Evolutionary conservation across 345 rosid species (phyloP).

Genomic region (Gossypium thurberi): DNA sequence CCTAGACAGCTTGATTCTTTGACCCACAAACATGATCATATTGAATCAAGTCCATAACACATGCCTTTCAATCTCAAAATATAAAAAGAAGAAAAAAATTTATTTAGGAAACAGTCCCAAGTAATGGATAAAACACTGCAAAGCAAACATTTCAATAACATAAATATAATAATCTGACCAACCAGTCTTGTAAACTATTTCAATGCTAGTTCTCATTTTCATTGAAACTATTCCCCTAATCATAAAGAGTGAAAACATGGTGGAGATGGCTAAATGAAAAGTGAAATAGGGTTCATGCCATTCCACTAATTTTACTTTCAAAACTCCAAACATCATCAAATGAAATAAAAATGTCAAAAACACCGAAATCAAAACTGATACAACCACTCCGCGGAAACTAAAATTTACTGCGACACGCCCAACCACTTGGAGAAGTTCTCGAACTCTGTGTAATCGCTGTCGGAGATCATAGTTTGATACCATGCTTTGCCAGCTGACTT

Average conservation of each 20-base stretch:
- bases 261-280: too few species aligned
- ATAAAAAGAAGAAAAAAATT: background rate
- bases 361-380: constrained; percentile 7
- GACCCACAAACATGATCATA: too few species aligned
- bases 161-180: background rate
- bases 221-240: too few species aligned
- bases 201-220: background rate
- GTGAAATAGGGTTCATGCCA: background rate
- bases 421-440: constrained; percentile 88
- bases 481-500: constrained; percentile 89
- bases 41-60: too few species aligned
- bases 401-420: constrained; percentile 54
- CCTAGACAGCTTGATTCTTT: too few species aligned
- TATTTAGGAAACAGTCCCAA: too few species aligned
- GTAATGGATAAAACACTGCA: background rate
- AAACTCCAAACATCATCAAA: background rate
- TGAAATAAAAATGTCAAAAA: background rate
- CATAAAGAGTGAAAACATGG: too few species aligned
- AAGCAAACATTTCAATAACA: background rate
- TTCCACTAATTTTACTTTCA: background rate
- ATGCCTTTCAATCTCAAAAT: too few species aligned
- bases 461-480: constrained; percentile 88
- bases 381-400: background rate
- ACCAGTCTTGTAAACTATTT: background rate
- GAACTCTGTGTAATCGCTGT: constrained; percentile 82